phyloP scores from a whole-genome alignment of 2,329 filamentous ascomycete genomes.

The Paecilomyces formosus region DNA sequence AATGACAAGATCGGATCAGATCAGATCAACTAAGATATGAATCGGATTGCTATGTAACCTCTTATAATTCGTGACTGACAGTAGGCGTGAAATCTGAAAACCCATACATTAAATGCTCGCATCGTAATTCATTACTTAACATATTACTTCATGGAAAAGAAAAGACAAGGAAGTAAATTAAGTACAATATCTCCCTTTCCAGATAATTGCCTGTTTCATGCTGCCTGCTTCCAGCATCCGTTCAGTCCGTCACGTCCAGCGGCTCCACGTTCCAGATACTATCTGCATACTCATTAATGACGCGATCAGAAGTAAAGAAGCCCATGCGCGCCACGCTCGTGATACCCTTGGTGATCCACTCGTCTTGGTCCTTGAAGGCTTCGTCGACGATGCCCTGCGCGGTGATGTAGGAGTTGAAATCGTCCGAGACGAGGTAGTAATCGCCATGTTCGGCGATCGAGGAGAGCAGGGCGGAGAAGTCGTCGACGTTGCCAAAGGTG shows the following conservation, averaged over 20 bases:
- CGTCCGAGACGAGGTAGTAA: conserved; percentile 95
- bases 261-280: conserved; percentile 96
- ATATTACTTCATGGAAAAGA: neutral
- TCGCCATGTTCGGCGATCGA: conserved; percentile 89
- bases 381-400: conserved; percentile 88
- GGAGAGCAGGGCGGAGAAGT: conserved; percentile 76
- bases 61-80: no score
- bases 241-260: conserved; percentile 41
- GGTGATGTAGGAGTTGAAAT: conserved; percentile 90
- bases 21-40: no score
- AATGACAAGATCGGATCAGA: no score
- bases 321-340: conserved; percentile 87
- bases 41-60: no score
- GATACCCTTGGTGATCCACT: conserved; percentile 88
- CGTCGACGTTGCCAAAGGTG: conserved; percentile 68
- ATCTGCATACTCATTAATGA: conserved; percentile 96
- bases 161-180: neutral
- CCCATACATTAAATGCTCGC: no score
- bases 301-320: conserved; percentile 91
- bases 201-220: no score
- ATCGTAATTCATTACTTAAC: no score
- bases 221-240: neutral
- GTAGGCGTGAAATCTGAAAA: no score
- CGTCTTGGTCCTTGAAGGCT: conserved; percentile 83
- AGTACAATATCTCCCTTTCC: neutral